Evolutionary conservation across 495 filamentous ascomycete genomes (phyloP).

Genomic region (Terfezia boudieri): DNA sequence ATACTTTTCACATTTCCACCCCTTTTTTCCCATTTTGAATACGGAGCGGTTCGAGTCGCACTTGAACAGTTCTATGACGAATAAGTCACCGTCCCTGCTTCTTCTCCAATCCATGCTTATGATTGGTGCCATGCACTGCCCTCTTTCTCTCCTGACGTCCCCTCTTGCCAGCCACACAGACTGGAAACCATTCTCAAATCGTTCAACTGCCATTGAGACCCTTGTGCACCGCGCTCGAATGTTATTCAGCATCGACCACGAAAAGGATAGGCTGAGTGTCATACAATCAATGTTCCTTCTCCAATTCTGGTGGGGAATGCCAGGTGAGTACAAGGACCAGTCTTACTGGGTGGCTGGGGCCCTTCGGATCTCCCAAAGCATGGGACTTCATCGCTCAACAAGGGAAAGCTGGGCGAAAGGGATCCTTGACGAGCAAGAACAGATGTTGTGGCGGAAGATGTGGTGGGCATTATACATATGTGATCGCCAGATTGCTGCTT

Average conservation of each 20-base stretch:
- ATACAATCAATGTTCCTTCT: slow-evolving; percentile 9
- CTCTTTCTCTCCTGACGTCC: slow-evolving; percentile 2
- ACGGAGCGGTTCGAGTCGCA: slow-evolving; percentile 1
- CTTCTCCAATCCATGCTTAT: slow-evolving; percentile 6
- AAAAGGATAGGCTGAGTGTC: slow-evolving; percentile 5
- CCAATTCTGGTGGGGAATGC: slow-evolving; percentile 9
- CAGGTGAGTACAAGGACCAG: slow-evolving; percentile 6
- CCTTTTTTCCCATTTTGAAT: slow-evolving; percentile 4
- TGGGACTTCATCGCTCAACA: slow-evolving; percentile 6
- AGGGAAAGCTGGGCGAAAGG: not conserved
- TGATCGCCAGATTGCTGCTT: slow-evolving; percentile 4
- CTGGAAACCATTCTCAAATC: not conserved
- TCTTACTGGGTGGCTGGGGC: slow-evolving; percentile 8
- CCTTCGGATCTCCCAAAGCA: slow-evolving; percentile 4
- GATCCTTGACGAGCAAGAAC: not conserved
- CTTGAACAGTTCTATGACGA: not conserved
- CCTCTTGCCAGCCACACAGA: not conserved
- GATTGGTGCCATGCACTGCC: slow-evolving; percentile 7
- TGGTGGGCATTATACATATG: slow-evolving; percentile 9
- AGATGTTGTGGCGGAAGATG: slow-evolving; percentile 2
- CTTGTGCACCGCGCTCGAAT: slow-evolving; percentile 3
- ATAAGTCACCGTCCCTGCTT: slow-evolving; percentile 1
- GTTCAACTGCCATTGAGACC: slow-evolving; percentile 2
- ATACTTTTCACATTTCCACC: slow-evolving; percentile 6
- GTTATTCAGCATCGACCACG: slow-evolving; percentile 7